Conservation (phyloP, 768 basidiomycete genomes). For the Tulasnella sp. region DNA sequence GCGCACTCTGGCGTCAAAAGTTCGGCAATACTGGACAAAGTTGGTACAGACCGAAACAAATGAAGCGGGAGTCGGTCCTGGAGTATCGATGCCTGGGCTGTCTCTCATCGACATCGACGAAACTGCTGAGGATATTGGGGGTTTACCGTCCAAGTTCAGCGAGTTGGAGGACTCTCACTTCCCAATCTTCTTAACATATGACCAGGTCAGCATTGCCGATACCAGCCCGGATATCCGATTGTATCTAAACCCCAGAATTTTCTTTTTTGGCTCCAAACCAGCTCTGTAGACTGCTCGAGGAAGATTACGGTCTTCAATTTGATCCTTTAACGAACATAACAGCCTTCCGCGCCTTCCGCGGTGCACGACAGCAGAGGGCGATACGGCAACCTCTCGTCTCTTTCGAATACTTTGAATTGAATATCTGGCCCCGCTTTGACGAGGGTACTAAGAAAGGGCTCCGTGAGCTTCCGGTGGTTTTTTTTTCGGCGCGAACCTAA, state of each 20-base stretch:
- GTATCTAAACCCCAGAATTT: not conserved
- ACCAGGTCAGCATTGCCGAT: constrained; percentile 9
- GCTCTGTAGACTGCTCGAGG: constrained; percentile 15
- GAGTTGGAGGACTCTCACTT: constrained; percentile 17
- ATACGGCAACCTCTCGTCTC: not conserved
- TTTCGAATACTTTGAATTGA: constrained; percentile 1
- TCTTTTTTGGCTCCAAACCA: not conserved
- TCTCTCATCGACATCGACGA: constrained; percentile 15
- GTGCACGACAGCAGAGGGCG: not conserved
- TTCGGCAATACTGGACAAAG: constrained; percentile 16
- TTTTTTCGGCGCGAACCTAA: too few relatives aligned
- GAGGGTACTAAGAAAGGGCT: not conserved
- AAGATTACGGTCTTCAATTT: not conserved
- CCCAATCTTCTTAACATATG: constrained; percentile 18
- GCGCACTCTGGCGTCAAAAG: constrained; percentile 10
- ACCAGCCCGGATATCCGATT: not conserved
- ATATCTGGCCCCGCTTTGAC: constrained; percentile 19
- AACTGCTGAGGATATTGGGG: not conserved
- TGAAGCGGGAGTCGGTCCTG: not conserved
- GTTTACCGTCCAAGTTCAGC: constrained; percentile 12
- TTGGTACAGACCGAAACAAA: not conserved
- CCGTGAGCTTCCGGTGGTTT: not conserved
- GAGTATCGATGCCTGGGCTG: not conserved
- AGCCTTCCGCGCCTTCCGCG: not conserved
- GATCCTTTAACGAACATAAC: not conserved